A percentile compares a stretch with the other conserved stretches of the same genome.
Evolutionary conservation across 2,329 filamentous ascomycete genomes (phyloP).

Genomic region (Huntiella omanensis): DNA sequence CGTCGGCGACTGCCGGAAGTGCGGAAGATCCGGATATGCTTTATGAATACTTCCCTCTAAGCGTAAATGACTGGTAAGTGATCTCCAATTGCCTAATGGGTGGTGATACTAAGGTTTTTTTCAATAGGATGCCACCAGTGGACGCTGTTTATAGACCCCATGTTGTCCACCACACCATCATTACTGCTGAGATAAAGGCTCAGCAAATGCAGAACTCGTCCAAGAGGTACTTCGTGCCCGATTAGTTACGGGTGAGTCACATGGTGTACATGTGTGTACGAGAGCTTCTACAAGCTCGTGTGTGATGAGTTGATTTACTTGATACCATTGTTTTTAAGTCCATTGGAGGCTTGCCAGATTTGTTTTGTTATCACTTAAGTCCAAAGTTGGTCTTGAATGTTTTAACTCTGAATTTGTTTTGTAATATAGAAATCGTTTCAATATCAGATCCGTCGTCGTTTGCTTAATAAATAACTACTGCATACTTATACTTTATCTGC

Average conservation of each 20-base stretch:
- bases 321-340: no score
- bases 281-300: no score
- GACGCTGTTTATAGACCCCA: constrained; percentile 83
- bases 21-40: constrained; percentile 63
- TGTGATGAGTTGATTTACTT: no score
- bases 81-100: not conserved
- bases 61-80: constrained; percentile 63
- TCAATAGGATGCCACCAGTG: constrained; percentile 56
- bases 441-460: constrained; percentile 2
- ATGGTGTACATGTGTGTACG: no score
- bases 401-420: not conserved
- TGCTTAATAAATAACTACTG: constrained; percentile 1
- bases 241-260: constrained; percentile 20
- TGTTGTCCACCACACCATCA: constrained; percentile 73
- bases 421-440: not conserved
- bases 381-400: no score
- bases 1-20: constrained; percentile 13
- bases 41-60: constrained; percentile 89
- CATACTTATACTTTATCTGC: not conserved
- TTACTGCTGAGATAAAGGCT: constrained; percentile 51
- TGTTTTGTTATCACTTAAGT: no score
- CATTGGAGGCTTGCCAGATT: no score
- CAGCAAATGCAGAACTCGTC: constrained; percentile 45
- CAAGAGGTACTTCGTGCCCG: constrained; percentile 55
- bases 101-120: not conserved